These are phyloP conservation scores for Salix viminalis DNA, from an alignment of 345 rosid species.

Conservation along the genomic window DNA sequence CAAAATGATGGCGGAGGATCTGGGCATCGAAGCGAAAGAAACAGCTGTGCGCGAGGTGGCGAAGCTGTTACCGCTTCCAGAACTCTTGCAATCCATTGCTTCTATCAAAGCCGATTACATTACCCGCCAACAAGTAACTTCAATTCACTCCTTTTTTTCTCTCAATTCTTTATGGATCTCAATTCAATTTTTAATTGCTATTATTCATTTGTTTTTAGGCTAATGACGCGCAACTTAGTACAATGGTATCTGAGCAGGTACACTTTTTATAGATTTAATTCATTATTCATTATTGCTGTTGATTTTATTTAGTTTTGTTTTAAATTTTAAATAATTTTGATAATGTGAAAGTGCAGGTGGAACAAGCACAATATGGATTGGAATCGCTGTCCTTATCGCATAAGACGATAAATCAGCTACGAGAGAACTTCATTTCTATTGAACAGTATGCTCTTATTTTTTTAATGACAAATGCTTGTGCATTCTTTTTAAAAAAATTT, in stretches of 20 bases:
- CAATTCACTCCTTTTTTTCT: background rate
- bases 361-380: conserved; percentile 80
- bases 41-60: conserved; percentile 98
- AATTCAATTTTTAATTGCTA: background rate
- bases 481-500: background rate
- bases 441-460: conserved; percentile 54
- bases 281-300: background rate
- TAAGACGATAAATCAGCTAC: conserved; percentile 62
- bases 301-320: background rate
- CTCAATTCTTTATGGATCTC: background rate
- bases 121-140: conserved; percentile 80
- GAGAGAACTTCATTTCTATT: conserved; percentile 75
- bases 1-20: conserved; percentile 58
- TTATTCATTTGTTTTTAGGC: conserved; percentile 43
- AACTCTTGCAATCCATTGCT: conserved; percentile 73
- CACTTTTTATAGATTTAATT: background rate
- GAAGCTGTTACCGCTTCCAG: conserved; percentile 85
- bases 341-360: conserved; percentile 53
- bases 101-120: conserved; percentile 92
- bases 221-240: conserved; percentile 97
- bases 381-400: conserved; percentile 69
- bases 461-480: background rate
- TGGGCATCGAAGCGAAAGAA: conserved; percentile 97
- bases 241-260: conserved; percentile 99
- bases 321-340: background rate